Base-by-base conservation (phyloP, 495 filamentous ascomycete genomes). In the Penicillium riverlandense region DNA sequence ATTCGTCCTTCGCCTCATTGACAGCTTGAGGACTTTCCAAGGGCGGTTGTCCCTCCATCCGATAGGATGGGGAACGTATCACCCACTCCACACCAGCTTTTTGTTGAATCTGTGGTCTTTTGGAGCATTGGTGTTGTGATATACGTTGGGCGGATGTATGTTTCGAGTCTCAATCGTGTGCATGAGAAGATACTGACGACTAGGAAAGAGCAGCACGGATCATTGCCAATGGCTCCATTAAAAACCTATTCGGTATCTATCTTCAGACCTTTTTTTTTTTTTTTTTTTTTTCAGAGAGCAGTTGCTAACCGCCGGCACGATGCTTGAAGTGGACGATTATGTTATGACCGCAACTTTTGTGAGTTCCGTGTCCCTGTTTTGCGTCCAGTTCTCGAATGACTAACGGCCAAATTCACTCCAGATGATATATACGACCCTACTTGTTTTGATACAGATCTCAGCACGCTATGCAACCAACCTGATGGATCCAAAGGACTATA, bases 401-500 rank as follows among this genome's bases (percentile, higher is more conserved):
- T 46, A 27, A 28, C 11, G 7, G 28, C 11, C 22, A 27, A n/a
- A 40, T 40, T 29, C 8, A 1, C 28, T 3, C 1, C 30, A 75
- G 67, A 55, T 63, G 40, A 71, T 75, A 11, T 80, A 79, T 49
- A 82, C 79, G 3, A 65, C 63, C 11, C 53, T 82, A 7, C 67
- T 83, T 32, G 60, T 71, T 6, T 54, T 68, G 11, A 77, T 83
- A 46, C 82, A 82, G 49, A 64, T 82, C 28, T 75, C 81, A 1
- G 58, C 71, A 7, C 62, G 70, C 36, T 71, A 71, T 11, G 72
- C 70, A 16, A 80, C 75, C 29, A 84, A 84, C 44, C 72, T 85
- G 2, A 66, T 83, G 43, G 65, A 77, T 33, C 77, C 78, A 0
- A 69, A 69, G 7, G 69, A 80, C 41, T 61, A 75, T 14, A 54